A percentile compares a stretch with the other conserved stretches of the same genome.
phyloP scores from a whole-genome alignment of 2,329 filamentous ascomycete genomes.

The Cyphellophora attinorum region DNA sequence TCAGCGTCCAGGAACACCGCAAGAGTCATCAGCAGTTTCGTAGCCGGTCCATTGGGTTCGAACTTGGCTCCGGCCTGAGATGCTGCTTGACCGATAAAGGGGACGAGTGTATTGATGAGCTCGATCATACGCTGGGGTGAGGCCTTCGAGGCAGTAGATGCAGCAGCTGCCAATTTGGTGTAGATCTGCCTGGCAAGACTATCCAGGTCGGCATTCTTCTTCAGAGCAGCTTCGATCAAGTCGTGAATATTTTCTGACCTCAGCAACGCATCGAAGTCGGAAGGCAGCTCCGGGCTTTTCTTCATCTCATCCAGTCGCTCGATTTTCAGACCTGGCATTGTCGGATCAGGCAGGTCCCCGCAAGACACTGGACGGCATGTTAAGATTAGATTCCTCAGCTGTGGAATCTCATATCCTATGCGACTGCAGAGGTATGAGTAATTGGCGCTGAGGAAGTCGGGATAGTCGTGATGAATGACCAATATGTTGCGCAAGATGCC shows the following conservation, averaged over 20 bases:
- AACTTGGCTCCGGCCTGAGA: conserved; percentile 53
- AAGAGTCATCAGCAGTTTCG: conserved; percentile 64
- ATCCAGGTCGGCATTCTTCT: conserved; percentile 33
- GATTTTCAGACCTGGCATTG: conserved; percentile 63
- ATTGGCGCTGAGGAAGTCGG: conserved; percentile 83
- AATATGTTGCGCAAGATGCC: conserved; percentile 73
- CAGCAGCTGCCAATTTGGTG: conserved; percentile 4
- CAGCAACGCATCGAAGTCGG: conserved; percentile 46
- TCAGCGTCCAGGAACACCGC: conserved; percentile 66
- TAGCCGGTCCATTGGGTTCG: conserved; percentile 55
- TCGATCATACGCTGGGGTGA: conserved; percentile 11
- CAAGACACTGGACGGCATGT: conserved; percentile 65
- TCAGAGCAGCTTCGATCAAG: conserved; percentile 42
- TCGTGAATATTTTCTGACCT: conserved; percentile 43
- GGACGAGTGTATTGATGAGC: conserved; percentile 72
- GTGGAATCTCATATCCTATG: conserved; percentile 74
- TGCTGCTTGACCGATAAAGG: conserved; percentile 69
- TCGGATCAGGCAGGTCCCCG: conserved; percentile 63
- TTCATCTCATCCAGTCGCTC: conserved; percentile 68
- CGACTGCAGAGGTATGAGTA: conserved; percentile 72
- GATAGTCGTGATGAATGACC: conserved; percentile 85
- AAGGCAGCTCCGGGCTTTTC: conserved; percentile 55
- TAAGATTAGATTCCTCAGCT: conserved; percentile 80
- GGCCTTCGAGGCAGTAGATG: conserved; percentile 3
- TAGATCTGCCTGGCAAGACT: conserved; percentile 61